Base-by-base conservation (phyloP, 2,329 filamentous ascomycete species). In the Samsoniella hepiali region DNA sequence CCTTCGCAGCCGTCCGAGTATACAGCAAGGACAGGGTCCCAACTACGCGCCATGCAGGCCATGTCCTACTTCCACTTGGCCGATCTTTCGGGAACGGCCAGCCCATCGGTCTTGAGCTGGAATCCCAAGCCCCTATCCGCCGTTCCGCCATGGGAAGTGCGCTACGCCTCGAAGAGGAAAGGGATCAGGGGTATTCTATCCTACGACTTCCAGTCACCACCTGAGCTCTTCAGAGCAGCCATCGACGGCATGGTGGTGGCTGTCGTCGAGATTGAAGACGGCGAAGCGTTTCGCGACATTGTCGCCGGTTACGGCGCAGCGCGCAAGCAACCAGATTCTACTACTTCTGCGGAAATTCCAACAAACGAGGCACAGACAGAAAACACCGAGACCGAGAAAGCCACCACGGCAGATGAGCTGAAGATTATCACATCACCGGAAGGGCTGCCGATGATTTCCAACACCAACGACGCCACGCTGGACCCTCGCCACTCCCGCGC, bases 1-100 rank as follows among this genome's bases (percentile, higher is more conserved):
- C 83, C 87, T 5, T 88, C 88, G 1, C 83, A 88, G 68, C 74
- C 81, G 9, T 80, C 79, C n/a, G 82, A 86, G 47, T 79, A 79
- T 47, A 79, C 79, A 1, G 77, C 82, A 3, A 79, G 88, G 44
- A 90, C 87, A 10, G 82, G 89, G 0, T 81, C 84, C 0, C 87
- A 93, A 65, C 74, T 91, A 3, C 79, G 89, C 58, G 82, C 83
- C 6, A 92, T 94, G 88, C 89, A 93, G 68, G 85, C 82, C n/a
- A 88, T 92, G 81, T 88, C 90, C 0, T 94, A 93, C 69, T 91
- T 94, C 69, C 91, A 94, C 71, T 67, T 78, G 10, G 65, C 45
- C 61, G 34, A 54, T 58, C 67, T 49, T 38, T 40, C 60, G 3
- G 31, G 53, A 17, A 60, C 42, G 11, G n/a, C 27, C 1, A 8